Conservation (phyloP, 202 grass and related monocot genomes). For the Musa balbisiana region DNA sequence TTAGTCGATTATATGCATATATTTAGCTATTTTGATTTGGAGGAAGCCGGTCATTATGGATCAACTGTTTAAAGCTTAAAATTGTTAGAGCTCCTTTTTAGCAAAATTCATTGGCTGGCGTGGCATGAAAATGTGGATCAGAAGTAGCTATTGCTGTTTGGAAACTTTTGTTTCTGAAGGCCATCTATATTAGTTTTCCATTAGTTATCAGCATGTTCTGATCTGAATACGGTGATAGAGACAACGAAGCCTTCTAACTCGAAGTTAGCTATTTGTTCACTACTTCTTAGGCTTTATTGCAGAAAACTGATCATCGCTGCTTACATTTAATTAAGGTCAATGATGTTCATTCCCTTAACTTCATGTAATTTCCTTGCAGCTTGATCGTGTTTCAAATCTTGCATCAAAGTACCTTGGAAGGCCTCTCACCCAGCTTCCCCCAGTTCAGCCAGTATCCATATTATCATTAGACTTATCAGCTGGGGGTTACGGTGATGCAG, state of each 20-base stretch:
- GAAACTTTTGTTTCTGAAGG: no score
- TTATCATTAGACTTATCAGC: constrained; percentile 57
- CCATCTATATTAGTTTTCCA: no score
- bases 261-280: no score
- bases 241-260: no score
- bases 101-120: background rate
- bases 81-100: background rate
- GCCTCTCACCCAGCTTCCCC: constrained; percentile 56
- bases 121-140: background rate
- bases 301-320: no score
- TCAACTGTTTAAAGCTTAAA: background rate
- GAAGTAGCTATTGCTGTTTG: no score
- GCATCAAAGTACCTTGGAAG: constrained; percentile 78
- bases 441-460: constrained; percentile 33
- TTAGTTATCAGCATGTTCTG: no score
- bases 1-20: background rate
- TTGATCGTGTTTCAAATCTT: constrained; percentile 57
- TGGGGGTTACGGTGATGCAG: constrained; percentile 27
- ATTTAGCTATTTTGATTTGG: background rate
- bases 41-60: background rate
- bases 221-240: no score
- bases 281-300: no score
- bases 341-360: background rate
- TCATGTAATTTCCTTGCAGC: constrained; percentile 22
- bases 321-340: no score